Evolutionary conservation across 75 land plant species (phyloP).

Genomic region (Selaginella tamariscina): DNA sequence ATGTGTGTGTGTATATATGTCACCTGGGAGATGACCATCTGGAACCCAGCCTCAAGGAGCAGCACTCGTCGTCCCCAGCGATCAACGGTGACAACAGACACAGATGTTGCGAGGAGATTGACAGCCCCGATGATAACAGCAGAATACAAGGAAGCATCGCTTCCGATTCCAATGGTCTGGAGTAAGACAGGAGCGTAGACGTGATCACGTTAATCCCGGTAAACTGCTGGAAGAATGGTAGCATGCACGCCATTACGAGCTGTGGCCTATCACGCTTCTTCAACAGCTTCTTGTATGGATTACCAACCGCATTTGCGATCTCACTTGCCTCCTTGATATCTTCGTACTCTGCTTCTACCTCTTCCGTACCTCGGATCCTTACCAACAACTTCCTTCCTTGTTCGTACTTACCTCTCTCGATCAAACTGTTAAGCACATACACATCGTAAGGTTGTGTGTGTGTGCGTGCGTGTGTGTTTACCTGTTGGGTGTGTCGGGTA

Average conservation of each 20-base stretch:
- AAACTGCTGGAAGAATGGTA: constrained; percentile 50
- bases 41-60: constrained; percentile 57
- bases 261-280: constrained; percentile 41
- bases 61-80: constrained; percentile 53
- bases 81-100: constrained; percentile 56
- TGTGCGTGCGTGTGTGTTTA: too few relatives aligned
- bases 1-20: not conserved
- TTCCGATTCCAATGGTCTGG: constrained; percentile 64
- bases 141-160: constrained; percentile 46
- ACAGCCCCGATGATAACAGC: constrained; percentile 45
- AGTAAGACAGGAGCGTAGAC: constrained; percentile 86
- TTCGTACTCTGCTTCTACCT: constrained; percentile 42
- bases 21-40: constrained; percentile 65
- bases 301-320: constrained; percentile 31
- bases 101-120: constrained; percentile 40
- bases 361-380: constrained; percentile 41
- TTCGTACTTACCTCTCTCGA: constrained; percentile 42
- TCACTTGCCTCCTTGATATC: constrained; percentile 51
- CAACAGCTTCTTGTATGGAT: constrained; percentile 44
- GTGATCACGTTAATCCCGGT: constrained; percentile 52
- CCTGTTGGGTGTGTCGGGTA: constrained; percentile 77
- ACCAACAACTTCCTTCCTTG: constrained; percentile 30
- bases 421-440: constrained; percentile 65
- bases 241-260: constrained; percentile 36
- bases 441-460: too few relatives aligned